Evolutionary conservation across 2,329 filamentous ascomycete species (phyloP), one percentile per base, ranked within the genome.

Genomic region (Trichoderma lentiforme): DNA sequence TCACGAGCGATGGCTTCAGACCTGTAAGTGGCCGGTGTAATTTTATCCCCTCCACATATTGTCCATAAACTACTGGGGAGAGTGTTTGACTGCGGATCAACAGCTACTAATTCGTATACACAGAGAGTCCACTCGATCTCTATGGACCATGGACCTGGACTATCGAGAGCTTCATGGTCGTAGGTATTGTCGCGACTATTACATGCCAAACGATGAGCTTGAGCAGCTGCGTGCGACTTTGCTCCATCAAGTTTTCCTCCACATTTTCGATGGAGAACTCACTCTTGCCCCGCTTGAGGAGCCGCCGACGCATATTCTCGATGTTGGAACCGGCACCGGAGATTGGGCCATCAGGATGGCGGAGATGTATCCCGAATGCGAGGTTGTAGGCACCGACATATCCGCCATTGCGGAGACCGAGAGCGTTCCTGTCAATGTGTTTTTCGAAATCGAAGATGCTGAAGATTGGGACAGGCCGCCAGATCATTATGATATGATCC

Each of bases 141-240:
- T 87, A 64, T 85, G 83, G 77, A 84, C 83, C 53, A 79, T 81
- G 71, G 85, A 86, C 73, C 82, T 91, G 36, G 85, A 89, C 76
- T 87, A 87, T 74, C 82, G 88, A 70, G 82, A 86, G 73, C 89
- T 91, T 73, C 87, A 92, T 79, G 88, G 85, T 57, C 87, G 90
- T 26, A 85, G 90, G 74, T 90, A 89, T 77, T 90, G 90, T 76
- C 83, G 86, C 39, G 84, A 84, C 39, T 92, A 91, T 76, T 89
- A 84, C 78, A 90, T 91, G 85, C 90, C 90, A 15, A 91, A 91
- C 78, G 90, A 92, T 76, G 87, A 91, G 60, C 81, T 85, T 60
- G 90, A 92, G 77, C 89, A 91, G 78, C 88, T 88, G 60, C 87
- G 90, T 56, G 79, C 91, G 65, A 86, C 87, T 72, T 83, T 92